Percentiles rank a stretch among this genome's conserved stretches.
phyloP scores from a whole-genome alignment of 139 green algal genomes.

The Chlorella vulgaris region DNA sequence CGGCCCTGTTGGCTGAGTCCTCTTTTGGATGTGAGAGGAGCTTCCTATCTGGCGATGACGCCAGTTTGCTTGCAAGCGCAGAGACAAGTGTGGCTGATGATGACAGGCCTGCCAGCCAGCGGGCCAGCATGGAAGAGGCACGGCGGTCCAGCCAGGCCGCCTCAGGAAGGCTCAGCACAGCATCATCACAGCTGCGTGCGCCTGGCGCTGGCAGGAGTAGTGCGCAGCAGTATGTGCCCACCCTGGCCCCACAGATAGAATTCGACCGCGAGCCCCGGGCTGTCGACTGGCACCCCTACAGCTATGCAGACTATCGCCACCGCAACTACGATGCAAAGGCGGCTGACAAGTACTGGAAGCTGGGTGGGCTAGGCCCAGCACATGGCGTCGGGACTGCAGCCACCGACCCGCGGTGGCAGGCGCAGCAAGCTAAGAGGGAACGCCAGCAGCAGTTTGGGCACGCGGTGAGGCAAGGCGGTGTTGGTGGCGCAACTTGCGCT shows the following conservation, averaged over 20 bases:
- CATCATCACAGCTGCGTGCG: not conserved
- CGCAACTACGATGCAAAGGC: slow-evolving; percentile 67
- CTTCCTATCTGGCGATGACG: not conserved
- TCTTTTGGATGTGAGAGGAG: not conserved
- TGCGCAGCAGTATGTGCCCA: not conserved
- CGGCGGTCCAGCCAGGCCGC: too few relatives aligned
- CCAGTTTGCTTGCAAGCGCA: not conserved
- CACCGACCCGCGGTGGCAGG: slow-evolving; percentile 42
- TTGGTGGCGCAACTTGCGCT: too few relatives aligned
- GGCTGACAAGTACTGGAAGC: slow-evolving; percentile 65
- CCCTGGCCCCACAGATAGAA: slow-evolving; percentile 3
- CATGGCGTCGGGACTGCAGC: not conserved
- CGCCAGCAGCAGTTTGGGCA: slow-evolving; percentile 56
- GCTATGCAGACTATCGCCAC: slow-evolving; percentile 35
- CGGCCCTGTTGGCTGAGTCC: slow-evolving; percentile 8
- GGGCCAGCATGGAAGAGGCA: not conserved
- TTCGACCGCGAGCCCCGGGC: slow-evolving; percentile 40
- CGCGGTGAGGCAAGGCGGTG: too few relatives aligned
- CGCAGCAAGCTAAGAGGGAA: slow-evolving; percentile 60
- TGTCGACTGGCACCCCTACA: slow-evolving; percentile 44
- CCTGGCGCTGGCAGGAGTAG: not conserved
- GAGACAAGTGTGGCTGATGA: slow-evolving; percentile 6
- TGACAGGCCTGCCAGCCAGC: not conserved
- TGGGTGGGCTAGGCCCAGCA: slow-evolving; percentile 72
- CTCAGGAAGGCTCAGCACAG: not conserved